phyloP scores from a whole-genome alignment of 2,329 filamentous ascomycete species.

The Beauveria pseudobassiana region DNA sequence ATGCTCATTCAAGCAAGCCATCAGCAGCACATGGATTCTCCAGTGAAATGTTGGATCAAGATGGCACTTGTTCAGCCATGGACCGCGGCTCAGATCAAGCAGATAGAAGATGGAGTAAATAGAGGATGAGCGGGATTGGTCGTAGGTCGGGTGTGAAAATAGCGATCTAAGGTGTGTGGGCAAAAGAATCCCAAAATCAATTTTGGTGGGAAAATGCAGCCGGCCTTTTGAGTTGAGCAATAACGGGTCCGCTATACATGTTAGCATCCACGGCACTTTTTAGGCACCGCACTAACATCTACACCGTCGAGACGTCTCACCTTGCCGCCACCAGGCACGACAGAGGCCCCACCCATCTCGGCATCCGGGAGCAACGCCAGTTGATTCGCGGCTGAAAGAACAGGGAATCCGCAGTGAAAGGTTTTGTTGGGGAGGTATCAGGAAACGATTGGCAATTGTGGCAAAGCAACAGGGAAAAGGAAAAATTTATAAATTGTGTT shows the following conservation, averaged over 20 bases:
- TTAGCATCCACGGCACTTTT: background rate
- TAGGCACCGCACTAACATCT: background rate
- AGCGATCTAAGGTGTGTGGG: background rate
- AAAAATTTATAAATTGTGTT: too few species aligned
- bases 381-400: slow-evolving; percentile 5
- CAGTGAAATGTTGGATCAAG: background rate
- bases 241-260: background rate
- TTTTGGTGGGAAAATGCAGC: slow-evolving; percentile 1
- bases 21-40: too few species aligned
- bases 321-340: slow-evolving; percentile 1
- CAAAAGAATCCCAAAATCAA: background rate
- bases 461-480: background rate
- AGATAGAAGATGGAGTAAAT: background rate
- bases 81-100: background rate
- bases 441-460: background rate
- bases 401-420: background rate
- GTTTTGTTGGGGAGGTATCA: slow-evolving; percentile 7
- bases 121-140: background rate
- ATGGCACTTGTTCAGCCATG: background rate
- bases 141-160: background rate
- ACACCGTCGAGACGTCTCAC: background rate
- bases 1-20: background rate
- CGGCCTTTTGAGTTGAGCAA: background rate
- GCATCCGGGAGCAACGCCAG: slow-evolving; percentile 5
- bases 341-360: slow-evolving; percentile 9